A percentile compares a stretch with the other conserved stretches of the same genome.
Conservation (phyloP, 2,329 filamentous ascomycete species). For the Teratosphaeriaceae sp. region DNA sequence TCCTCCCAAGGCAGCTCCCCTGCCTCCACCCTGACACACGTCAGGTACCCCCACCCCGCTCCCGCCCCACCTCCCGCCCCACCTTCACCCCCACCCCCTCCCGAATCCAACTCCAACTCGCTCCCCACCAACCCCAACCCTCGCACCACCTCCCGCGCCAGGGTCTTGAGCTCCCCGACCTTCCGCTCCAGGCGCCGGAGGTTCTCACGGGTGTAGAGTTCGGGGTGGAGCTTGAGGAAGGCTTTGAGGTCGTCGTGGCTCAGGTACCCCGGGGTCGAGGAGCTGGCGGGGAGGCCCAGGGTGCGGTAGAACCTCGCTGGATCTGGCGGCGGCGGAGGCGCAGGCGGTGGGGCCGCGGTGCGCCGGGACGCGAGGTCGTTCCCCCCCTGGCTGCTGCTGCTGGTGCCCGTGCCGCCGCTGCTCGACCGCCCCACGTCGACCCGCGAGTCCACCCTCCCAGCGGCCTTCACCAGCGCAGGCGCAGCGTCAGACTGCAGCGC, state of each 20-base stretch:
- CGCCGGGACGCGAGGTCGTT: slow-evolving; percentile 25
- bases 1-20: slow-evolving; percentile 58
- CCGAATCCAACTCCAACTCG: slow-evolving; percentile 70
- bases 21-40: slow-evolving; percentile 57
- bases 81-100: slow-evolving; percentile 23
- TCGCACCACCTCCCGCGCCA: slow-evolving; percentile 77
- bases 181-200: slow-evolving; percentile 77
- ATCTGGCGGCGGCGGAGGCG: slow-evolving; percentile 31
- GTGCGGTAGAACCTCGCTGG: slow-evolving; percentile 72
- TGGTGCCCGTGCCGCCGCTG: slow-evolving; percentile 3
- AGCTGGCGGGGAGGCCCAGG: slow-evolving; percentile 58
- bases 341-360: slow-evolving; percentile 23
- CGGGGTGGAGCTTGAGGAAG: slow-evolving; percentile 64
- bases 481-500: too few species aligned
- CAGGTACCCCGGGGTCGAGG: slow-evolving; percentile 58
- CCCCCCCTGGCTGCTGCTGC: slow-evolving; percentile 17
- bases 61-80: too few species aligned
- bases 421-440: too few species aligned
- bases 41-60: slow-evolving; percentile 53
- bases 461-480: too few species aligned
- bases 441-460: too few species aligned
- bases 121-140: slow-evolving; percentile 82
- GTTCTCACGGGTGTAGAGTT: slow-evolving; percentile 81
- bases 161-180: slow-evolving; percentile 79
- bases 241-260: slow-evolving; percentile 81